Conservation (phyloP, 2,329 filamentous ascomycete genomes). For the Hypoxylon sp. region DNA sequence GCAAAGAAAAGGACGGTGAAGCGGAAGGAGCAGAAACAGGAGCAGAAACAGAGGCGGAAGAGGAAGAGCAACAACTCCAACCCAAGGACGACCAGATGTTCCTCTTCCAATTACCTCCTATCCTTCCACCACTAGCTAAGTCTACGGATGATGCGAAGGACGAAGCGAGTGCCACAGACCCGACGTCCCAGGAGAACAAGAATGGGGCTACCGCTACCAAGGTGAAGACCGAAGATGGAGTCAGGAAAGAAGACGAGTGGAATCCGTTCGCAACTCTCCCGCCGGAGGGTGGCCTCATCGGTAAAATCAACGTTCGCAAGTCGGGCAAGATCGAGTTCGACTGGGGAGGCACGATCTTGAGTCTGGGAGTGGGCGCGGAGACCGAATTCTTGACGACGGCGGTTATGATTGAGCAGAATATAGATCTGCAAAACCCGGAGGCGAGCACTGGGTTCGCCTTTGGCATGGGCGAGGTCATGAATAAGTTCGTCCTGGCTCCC, state of each 20-base stretch:
- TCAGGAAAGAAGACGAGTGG: slow-evolving; percentile 43
- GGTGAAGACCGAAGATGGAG: slow-evolving; percentile 52
- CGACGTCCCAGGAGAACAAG: slow-evolving; percentile 29
- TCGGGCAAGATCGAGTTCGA: slow-evolving; percentile 74
- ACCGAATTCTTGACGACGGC: slow-evolving; percentile 71
- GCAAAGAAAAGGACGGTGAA: slow-evolving; percentile 35
- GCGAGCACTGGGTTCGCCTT: slow-evolving; percentile 65
- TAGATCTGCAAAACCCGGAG: slow-evolving; percentile 63
- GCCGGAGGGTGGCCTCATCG: slow-evolving; percentile 70
- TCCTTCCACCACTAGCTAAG: slow-evolving; percentile 70
- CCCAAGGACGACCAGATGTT: slow-evolving; percentile 70
- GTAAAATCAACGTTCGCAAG: slow-evolving; percentile 72
- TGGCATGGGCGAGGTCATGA: slow-evolving; percentile 75
- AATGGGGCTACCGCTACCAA: slow-evolving; percentile 23
- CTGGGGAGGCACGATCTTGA: slow-evolving; percentile 72
- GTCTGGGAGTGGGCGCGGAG: slow-evolving; percentile 67
- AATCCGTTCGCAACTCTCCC: slow-evolving; percentile 59
- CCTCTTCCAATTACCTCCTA: slow-evolving; percentile 75
- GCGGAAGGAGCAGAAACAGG: slow-evolving; percentile 6
- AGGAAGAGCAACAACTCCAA: slow-evolving; percentile 32
- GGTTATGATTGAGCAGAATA: slow-evolving; percentile 71
- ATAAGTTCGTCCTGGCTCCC: slow-evolving; percentile 72
- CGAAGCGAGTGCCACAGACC: slow-evolving; percentile 49
- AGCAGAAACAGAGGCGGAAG: slow-evolving; percentile 22
- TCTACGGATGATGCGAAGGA: slow-evolving; percentile 42